Percentiles rank a stretch among this genome's conserved stretches.
These are phyloP conservation scores for Metschnikowia noctiluminum DNA, from an alignment of 805 yeast species.

Conservation along the genomic window DNA sequence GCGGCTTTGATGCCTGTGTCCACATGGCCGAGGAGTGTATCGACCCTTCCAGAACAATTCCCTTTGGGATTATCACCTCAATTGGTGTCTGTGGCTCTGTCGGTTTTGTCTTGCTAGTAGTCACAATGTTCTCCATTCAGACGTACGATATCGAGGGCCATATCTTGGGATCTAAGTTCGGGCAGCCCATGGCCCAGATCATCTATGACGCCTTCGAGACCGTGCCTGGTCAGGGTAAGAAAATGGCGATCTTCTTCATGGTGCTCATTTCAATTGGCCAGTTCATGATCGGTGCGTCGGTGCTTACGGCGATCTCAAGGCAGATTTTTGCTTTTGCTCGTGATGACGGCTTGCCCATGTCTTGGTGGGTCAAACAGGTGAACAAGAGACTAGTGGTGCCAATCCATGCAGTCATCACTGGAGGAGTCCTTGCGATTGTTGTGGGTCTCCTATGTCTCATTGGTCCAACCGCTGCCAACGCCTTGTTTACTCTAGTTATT, in stretches of 20 bases:
- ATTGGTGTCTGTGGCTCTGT: too few species aligned
- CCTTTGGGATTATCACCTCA: too few species aligned
- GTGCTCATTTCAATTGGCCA: conserved; percentile 54
- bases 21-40: too few species aligned
- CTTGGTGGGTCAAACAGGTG: conserved; percentile 48
- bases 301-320: conserved; percentile 60
- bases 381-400: conserved; percentile 58
- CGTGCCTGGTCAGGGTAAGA: conserved; percentile 35
- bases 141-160: too few species aligned
- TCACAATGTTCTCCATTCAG: too few species aligned
- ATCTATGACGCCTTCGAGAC: conserved; percentile 47
- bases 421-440: conserved; percentile 43
- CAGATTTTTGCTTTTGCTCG: conserved; percentile 74
- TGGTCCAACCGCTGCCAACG: conserved; percentile 56
- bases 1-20: too few species aligned
- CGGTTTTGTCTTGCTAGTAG: too few species aligned
- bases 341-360: conserved; percentile 69
- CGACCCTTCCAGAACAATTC: too few species aligned
- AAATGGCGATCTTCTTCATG: conserved; percentile 64
- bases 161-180: conserved; percentile 21
- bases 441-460: conserved; percentile 58
- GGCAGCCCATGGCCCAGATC: conserved; percentile 59
- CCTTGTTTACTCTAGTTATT: conserved; percentile 59
- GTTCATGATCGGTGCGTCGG: conserved; percentile 61
- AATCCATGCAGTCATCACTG: conserved; percentile 50